Percentiles rank a stretch among this genome's conserved stretches.
These are phyloP conservation scores for Metarhizium anisopliae DNA, from an alignment of 2,329 filamentous ascomycete species.

Conservation along the genomic window DNA sequence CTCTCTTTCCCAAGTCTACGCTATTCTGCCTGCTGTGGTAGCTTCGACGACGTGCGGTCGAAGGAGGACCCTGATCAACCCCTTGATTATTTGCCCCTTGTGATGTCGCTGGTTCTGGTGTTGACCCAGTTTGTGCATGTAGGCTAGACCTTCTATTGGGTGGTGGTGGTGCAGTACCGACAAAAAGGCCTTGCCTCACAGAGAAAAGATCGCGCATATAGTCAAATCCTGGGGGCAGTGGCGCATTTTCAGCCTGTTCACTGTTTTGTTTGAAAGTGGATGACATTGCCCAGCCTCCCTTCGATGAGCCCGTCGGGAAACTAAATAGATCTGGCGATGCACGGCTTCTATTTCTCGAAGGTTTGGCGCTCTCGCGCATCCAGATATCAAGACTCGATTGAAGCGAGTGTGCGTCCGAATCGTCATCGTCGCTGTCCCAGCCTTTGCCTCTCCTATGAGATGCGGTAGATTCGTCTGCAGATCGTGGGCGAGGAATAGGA, in stretches of 20 bases:
- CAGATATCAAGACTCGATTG: constrained; percentile 48
- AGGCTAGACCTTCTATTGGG: constrained; percentile 46
- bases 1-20: constrained; percentile 19
- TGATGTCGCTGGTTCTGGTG: constrained; percentile 12
- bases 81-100: constrained; percentile 8
- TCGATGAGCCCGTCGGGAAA: constrained; percentile 33
- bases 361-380: constrained; percentile 44
- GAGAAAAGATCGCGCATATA: constrained; percentile 38
- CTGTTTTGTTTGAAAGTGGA: constrained; percentile 33
- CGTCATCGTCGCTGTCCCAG: constrained; percentile 36
- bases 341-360: constrained; percentile 18
- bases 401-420: constrained; percentile 31
- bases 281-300: constrained; percentile 36
- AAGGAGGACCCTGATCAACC: constrained; percentile 5
- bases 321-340: constrained; percentile 45
- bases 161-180: constrained; percentile 33
- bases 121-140: constrained; percentile 34
- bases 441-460: constrained; percentile 30
- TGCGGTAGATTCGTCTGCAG: constrained; percentile 36
- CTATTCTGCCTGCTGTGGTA: constrained; percentile 18
- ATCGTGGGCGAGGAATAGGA: constrained; percentile 32
- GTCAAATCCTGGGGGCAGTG: constrained; percentile 23
- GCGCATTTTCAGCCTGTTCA: constrained; percentile 13
- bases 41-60: constrained; percentile 13
- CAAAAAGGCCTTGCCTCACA: constrained; percentile 29